These are phyloP conservation scores for Pseudogymnoascus pannorum DNA, from an alignment of 2,329 filamentous ascomycete genomes.

Conservation along the genomic window DNA sequence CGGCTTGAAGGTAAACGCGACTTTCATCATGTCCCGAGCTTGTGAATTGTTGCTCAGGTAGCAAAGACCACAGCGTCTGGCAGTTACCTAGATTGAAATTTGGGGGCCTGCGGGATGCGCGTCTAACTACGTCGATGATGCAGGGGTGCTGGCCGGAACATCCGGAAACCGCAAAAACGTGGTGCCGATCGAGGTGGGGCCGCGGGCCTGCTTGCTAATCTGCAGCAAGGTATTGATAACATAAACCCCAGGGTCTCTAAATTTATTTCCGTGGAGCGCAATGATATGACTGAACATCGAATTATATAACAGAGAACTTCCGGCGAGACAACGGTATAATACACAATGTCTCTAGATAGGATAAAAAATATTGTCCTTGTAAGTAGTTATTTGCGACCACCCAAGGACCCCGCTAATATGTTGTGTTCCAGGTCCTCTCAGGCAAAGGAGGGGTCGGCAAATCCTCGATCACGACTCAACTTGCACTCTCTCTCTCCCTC, in stretches of 20 bases:
- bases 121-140: constrained; percentile 5
- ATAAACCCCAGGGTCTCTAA: constrained; percentile 6
- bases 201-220: constrained; percentile 2
- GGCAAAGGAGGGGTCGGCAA: constrained; percentile 98
- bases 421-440: constrained; percentile 59
- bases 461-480: constrained; percentile 93
- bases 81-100: background rate
- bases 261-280: background rate
- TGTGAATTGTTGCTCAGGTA: background rate
- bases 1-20: constrained; percentile 16
- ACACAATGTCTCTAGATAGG: constrained; percentile 56
- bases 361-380: constrained; percentile 75
- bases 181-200: constrained; percentile 5
- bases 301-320: background rate
- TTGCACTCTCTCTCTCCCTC: constrained; percentile 80
- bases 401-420: background rate
- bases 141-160: background rate
- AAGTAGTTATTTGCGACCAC: constrained; percentile 28
- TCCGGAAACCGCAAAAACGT: constrained; percentile 7
- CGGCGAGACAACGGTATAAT: background rate
- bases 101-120: background rate
- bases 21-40: background rate
- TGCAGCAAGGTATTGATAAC: constrained; percentile 6
- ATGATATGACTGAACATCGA: background rate
- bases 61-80: background rate